Base-by-base conservation (phyloP, 2,329 filamentous ascomycete genomes). In the Nothophaeocryptopus gaeumannii region DNA sequence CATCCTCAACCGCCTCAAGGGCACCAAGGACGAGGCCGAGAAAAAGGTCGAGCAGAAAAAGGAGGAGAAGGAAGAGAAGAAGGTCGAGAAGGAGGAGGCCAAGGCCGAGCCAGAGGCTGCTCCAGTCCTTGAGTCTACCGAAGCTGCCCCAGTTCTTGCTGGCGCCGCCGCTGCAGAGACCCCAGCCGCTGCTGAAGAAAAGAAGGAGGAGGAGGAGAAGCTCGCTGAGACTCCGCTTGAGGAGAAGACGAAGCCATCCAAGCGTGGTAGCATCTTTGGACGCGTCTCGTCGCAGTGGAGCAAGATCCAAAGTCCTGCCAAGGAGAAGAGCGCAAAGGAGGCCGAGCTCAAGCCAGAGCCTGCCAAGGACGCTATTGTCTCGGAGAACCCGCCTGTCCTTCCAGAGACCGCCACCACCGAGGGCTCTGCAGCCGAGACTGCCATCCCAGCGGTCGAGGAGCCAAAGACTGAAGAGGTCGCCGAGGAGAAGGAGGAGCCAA, bases 211-310 rank as follows among this genome's bases (percentile, higher is more conserved):
- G 34, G 54, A 79, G 59, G 63, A 74, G 51, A 56, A 61, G 46
- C 74, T 57, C 52, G 63, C 73, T 62, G 60, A 62, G 45, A 56
- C 63, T 36, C 51, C 76, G 57, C 75, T 45, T 26, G 61, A 65
- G 42, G 65, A 64, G 72, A 80, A 81, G 55, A 69, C 78, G 61
- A 90, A 89, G 83, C 70, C 71, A 40, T 78, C 82, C 72, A 95
- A 95, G 87, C 88, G 89, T 71, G 83, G 84, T 72, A 93, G 88
- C 59, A 85, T 91, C 65, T 95, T 95, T 73, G 83, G 82, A 63
- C 84, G 83, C 65, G 55, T 67, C 47, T 54, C 53, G 34, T 61
- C 60, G 45, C 83, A 88, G 68, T 80, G 79, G 72, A 86, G 89
- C 61, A 72, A 72, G 67, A 65, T 77, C 49, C 74, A 72, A 67